Percentiles rank a stretch among this genome's conserved stretches.
Conservation (phyloP, 352 stramenopile species). For the Phytopythium vexans region DNA sequence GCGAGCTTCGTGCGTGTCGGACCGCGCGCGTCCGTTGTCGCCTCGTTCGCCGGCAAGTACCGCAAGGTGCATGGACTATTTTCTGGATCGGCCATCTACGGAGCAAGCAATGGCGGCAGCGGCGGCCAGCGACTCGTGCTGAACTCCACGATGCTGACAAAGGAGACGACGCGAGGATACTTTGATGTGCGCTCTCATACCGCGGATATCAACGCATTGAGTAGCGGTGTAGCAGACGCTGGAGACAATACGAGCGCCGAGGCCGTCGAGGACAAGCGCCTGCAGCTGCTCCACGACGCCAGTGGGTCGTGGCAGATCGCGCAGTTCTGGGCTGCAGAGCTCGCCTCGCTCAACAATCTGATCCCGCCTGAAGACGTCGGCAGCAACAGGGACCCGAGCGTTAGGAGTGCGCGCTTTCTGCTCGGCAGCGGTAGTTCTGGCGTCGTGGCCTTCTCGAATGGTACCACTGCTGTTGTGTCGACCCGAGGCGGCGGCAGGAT, state of each 20-base stretch:
- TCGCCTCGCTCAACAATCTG: slow-evolving; percentile 20
- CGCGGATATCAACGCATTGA: slow-evolving; percentile 2
- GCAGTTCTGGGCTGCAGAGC: slow-evolving; percentile 32
- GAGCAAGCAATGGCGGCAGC: slow-evolving; percentile 54
- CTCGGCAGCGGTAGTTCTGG: slow-evolving; percentile 43
- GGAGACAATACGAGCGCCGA: background rate
- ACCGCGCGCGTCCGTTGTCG: slow-evolving; percentile 22
- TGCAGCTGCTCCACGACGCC: slow-evolving; percentile 13
- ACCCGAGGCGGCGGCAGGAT: slow-evolving; percentile 52
- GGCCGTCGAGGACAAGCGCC: background rate
- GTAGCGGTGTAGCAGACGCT: background rate
- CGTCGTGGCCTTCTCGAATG: slow-evolving; percentile 1
- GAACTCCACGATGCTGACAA: slow-evolving; percentile 27
- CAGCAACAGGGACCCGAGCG: slow-evolving; percentile 15
- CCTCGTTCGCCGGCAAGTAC: slow-evolving; percentile 32
- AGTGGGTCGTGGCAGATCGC: slow-evolving; percentile 53
- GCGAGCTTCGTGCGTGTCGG: slow-evolving; percentile 66
- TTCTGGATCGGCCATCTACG: slow-evolving; percentile 33
- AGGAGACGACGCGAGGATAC: slow-evolving; percentile 34
- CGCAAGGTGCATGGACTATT: slow-evolving; percentile 24
- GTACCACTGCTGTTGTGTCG: background rate
- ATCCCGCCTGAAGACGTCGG: slow-evolving; percentile 7
- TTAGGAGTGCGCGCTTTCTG: slow-evolving; percentile 33
- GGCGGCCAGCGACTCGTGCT: slow-evolving; percentile 42
- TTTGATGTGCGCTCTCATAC: slow-evolving; percentile 45